Evolutionary conservation across 805 yeast genomes (phyloP).

Genomic region (Diddensiella caesifluorescens): DNA sequence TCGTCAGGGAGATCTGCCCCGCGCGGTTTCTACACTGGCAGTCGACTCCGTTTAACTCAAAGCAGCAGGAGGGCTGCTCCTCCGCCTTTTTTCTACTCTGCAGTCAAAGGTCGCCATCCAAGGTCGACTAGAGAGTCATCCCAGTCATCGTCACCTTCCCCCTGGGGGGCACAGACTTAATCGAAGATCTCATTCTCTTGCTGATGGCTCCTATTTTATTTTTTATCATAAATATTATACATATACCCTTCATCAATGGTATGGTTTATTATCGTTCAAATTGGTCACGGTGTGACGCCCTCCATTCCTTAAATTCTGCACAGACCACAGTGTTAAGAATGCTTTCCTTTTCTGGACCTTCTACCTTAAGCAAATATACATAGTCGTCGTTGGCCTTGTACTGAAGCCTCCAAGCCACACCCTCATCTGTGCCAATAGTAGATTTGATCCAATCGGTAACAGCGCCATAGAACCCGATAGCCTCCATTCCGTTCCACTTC

Average conservation of each 20-base stretch:
- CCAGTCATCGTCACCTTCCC: too few species aligned
- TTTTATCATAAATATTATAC: not conserved
- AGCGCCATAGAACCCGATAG: conserved; percentile 83
- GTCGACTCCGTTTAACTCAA: too few species aligned
- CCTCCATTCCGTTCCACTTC: conserved; percentile 65
- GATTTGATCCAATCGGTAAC: conserved; percentile 70
- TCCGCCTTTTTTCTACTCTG: not conserved
- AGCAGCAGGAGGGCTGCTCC: too few species aligned
- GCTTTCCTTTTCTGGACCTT: conserved; percentile 36
- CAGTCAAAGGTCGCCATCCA: too few species aligned
- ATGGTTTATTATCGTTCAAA: not conserved
- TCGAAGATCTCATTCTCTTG: too few species aligned
- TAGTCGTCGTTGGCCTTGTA: conserved; percentile 53
- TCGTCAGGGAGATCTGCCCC: too few species aligned
- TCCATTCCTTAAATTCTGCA: conserved; percentile 51
- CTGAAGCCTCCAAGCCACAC: conserved; percentile 48
- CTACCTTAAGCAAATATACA: conserved; percentile 46
- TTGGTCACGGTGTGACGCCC: conserved; percentile 26
- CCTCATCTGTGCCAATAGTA: conserved; percentile 49
- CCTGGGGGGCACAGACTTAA: too few species aligned
- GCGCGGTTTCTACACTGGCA: too few species aligned
- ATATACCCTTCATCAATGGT: too few species aligned
- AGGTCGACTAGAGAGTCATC: too few species aligned
- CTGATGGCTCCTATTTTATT: too few species aligned
- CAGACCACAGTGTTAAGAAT: conserved; percentile 42